Base-by-base conservation (phyloP, 1,139 yeast genomes). In the Oligophagozyma castellii region DNA sequence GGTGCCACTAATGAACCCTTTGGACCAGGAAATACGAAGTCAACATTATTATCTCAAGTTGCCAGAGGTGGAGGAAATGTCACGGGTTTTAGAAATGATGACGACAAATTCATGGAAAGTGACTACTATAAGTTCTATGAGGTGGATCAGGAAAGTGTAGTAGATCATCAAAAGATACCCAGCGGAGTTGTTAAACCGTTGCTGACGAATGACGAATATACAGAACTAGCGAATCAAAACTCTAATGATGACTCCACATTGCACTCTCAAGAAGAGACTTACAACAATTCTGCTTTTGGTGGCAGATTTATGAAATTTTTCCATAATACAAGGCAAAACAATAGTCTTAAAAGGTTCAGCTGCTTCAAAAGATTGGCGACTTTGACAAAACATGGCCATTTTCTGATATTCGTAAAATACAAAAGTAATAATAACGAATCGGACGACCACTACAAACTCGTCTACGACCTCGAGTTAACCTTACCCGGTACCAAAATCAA, bases 1-100 rank as follows among this genome's bases (percentile, higher is more conserved):
- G 81, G 79, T 0, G 53, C 61, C 32, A 46, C 76, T 13, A 70
- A 68, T 27, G 78, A 73, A 35, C 66, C 81, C 1, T 80, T 81
- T 1, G 54, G 73, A 11, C 48, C 49, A 13, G 44, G 46, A 2
- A 43, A 46, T 27, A 46, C 52, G 5, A 38, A 51, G 23, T 42
- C 45, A 13, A 42, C 52, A 3, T 36, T 52, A 3, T 39, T 56
- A 11, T 52, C 61, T 5, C 77, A 72, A 46, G 75, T 71, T 27
- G 79, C 70, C 2, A 65, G 70, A 48, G 73, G 71, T 23, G 61
- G 61, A 10, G 76, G 74, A 5, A 55, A 53, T 6, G 50, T 48
- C 19, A 55, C 54, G 15, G 64, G 66, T 1, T 47, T 58, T 28
- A 51, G 64, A 37, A 40, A 44, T 25, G 55, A 54, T 2, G 53